phyloP scores from a whole-genome alignment of 495 filamentous ascomycete genomes.

The Acidomyces sp. region DNA sequence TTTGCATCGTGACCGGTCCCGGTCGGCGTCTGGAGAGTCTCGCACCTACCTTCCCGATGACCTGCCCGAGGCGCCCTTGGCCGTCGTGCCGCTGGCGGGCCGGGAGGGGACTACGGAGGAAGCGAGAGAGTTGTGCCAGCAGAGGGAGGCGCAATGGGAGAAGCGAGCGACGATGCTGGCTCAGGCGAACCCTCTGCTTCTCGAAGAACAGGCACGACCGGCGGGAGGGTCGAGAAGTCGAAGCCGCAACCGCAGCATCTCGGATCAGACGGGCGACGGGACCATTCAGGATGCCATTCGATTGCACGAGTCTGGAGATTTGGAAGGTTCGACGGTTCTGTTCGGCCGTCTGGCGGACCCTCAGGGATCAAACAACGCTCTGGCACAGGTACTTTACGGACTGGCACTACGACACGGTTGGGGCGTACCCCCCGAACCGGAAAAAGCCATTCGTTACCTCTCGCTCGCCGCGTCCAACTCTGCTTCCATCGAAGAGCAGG shows the following conservation, averaged over 20 bases:
- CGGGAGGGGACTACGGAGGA: constrained; percentile 26
- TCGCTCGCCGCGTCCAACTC: constrained; percentile 83
- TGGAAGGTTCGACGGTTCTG: constrained; percentile 66
- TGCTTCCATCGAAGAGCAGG: constrained; percentile 69
- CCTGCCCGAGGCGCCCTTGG: constrained; percentile 48
- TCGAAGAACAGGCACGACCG: constrained; percentile 2
- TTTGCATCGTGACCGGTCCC: constrained; percentile 43
- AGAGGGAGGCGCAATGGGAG: constrained; percentile 59
- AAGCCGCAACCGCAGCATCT: constrained; percentile 12
- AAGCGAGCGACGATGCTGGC: constrained; percentile 77
- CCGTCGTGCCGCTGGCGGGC: constrained; percentile 3
- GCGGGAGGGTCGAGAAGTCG: background rate
- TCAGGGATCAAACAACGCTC: constrained; percentile 72
- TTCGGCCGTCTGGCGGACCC: constrained; percentile 82
- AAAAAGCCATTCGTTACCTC: constrained; percentile 66
- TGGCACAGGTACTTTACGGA: constrained; percentile 93
- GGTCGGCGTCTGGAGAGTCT: constrained; percentile 37
- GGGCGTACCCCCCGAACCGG: constrained; percentile 64
- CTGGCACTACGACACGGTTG: constrained; percentile 91
- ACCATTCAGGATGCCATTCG: constrained; percentile 94
- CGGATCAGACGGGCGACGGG: constrained; percentile 38
- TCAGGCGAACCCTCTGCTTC: constrained; percentile 39
- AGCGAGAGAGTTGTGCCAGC: constrained; percentile 39
- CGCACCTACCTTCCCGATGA: constrained; percentile 66
- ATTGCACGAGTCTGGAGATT: constrained; percentile 70